Percentiles rank a stretch among this genome's conserved stretches.
phyloP scores from a whole-genome alignment of 2,329 filamentous ascomycete genomes.

The Colletotrichum eleusines region DNA sequence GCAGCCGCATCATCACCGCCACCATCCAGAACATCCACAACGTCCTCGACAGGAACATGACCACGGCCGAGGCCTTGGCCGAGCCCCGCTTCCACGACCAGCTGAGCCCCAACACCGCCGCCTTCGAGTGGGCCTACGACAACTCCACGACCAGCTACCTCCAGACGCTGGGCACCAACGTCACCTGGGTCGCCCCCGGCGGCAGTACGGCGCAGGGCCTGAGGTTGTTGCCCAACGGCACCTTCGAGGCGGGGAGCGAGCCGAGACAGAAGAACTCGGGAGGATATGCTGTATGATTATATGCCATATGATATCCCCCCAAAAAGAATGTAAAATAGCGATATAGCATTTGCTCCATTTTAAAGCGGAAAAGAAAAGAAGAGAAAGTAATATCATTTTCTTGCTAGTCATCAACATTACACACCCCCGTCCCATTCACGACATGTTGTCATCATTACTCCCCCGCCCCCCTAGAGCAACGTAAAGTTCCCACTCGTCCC shows the following conservation, averaged over 20 bases:
- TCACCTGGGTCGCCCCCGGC: conserved; percentile 76
- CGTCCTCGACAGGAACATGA: conserved; percentile 76
- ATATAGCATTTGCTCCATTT: too few relatives aligned
- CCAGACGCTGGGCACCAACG: conserved; percentile 76
- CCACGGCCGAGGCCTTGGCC: conserved; percentile 71
- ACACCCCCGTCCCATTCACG: neutral
- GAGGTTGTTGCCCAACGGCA: conserved; percentile 70
- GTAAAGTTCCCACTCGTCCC: conserved; percentile 72
- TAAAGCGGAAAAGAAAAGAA: too few relatives aligned
- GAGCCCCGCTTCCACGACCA: conserved; percentile 85
- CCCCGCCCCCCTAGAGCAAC: conserved; percentile 43
- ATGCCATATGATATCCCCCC: too few relatives aligned
- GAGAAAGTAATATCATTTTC: too few relatives aligned
- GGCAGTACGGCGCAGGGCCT: conserved; percentile 81
- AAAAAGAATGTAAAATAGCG: neutral
- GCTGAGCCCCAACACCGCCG: conserved; percentile 75
- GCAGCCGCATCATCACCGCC: conserved; percentile 85
- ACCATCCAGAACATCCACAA: conserved; percentile 84
- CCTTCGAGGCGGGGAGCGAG: conserved; percentile 85
- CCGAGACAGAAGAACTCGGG: conserved; percentile 83
- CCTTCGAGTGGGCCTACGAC: conserved; percentile 80
- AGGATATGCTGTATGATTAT: conserved; percentile 67
- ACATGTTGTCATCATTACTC: too few relatives aligned
- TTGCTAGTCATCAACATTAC: neutral
- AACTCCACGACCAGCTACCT: conserved; percentile 77